Evolutionary conservation across 2,329 filamentous ascomycete species (phyloP).

Genomic region (Lasiodiplodia hormozganensis): DNA sequence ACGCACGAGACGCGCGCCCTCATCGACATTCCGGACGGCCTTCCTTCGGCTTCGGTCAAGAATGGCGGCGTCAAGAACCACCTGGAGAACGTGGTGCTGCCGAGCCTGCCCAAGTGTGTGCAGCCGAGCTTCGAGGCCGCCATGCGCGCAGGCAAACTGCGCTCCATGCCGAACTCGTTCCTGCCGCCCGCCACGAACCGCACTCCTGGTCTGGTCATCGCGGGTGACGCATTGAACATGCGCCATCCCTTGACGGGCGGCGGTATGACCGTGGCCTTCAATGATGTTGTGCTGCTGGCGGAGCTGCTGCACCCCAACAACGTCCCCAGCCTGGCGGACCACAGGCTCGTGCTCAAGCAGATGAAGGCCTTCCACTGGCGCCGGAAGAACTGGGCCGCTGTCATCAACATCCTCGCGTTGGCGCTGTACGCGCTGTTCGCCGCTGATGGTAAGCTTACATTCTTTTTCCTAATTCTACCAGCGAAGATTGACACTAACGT

Average conservation of each 20-base stretch:
- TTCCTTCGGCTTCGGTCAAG: conserved; percentile 74
- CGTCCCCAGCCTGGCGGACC: conserved; percentile 74
- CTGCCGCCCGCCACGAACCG: conserved; percentile 79
- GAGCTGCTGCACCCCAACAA: conserved; percentile 73
- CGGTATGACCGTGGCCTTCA: conserved; percentile 97
- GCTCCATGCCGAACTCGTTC: conserved; percentile 96
- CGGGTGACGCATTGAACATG: conserved; percentile 99
- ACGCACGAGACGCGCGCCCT: conserved; percentile 90
- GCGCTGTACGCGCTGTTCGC: conserved; percentile 92
- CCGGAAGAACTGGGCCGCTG: conserved; percentile 80
- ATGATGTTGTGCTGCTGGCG: conserved; percentile 82
- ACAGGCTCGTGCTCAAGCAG: conserved; percentile 68
- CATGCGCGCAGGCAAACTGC: conserved; percentile 76
- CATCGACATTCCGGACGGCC: conserved; percentile 82
- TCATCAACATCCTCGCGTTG: conserved; percentile 98
- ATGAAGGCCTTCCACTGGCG: conserved; percentile 84
- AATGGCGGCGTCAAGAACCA: conserved; percentile 86
- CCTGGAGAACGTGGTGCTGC: conserved; percentile 79
- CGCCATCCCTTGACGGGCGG: conserved; percentile 97
- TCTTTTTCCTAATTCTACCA: conserved; percentile 14
- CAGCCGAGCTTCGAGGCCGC: conserved; percentile 78
- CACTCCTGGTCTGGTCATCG: conserved; percentile 75
- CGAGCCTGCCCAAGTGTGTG: conserved; percentile 74
- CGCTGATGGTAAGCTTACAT: conserved; percentile 64
- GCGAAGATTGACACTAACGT: not conserved